Conservation (phyloP, 805 yeast species). For the Yarrowia deformans region DNA sequence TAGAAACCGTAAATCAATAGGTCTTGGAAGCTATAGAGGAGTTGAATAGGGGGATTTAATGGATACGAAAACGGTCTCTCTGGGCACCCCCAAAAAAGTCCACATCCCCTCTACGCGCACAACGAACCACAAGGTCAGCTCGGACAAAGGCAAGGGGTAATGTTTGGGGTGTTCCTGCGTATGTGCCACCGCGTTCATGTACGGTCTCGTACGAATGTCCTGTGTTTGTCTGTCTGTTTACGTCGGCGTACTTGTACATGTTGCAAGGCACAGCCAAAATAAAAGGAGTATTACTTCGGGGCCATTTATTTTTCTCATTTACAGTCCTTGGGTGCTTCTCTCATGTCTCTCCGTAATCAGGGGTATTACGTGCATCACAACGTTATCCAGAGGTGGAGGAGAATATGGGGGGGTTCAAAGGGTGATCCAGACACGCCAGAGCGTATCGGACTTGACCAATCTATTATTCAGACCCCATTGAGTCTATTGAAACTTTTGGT, state of each 20-base stretch:
- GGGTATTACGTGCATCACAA: not conserved
- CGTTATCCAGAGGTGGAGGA: not conserved
- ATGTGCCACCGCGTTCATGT: not conserved
- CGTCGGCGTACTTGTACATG: not conserved
- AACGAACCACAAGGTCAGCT: too few relatives aligned
- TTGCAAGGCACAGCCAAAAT: not conserved
- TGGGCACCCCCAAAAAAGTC: too few relatives aligned
- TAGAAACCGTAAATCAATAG: not conserved
- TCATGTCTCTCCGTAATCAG: not conserved
- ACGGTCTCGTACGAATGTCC: not conserved
- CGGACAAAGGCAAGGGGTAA: not conserved
- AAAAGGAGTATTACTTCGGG: not conserved
- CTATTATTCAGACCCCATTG: too few relatives aligned
- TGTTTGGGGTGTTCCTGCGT: not conserved
- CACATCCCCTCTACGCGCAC: too few relatives aligned
- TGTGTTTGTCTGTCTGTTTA: not conserved
- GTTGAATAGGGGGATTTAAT: too few relatives aligned
- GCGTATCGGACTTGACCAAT: not conserved
- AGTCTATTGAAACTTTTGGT: too few relatives aligned
- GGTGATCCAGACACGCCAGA: too few relatives aligned
- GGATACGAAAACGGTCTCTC: too few relatives aligned
- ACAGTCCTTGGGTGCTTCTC: not conserved
- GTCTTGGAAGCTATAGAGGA: too few relatives aligned
- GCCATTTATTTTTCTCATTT: not conserved
- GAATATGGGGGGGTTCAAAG: too few relatives aligned